Evolutionary conservation across 2,329 filamentous ascomycete species (phyloP).

Genomic region (Ilyonectria destructans): DNA sequence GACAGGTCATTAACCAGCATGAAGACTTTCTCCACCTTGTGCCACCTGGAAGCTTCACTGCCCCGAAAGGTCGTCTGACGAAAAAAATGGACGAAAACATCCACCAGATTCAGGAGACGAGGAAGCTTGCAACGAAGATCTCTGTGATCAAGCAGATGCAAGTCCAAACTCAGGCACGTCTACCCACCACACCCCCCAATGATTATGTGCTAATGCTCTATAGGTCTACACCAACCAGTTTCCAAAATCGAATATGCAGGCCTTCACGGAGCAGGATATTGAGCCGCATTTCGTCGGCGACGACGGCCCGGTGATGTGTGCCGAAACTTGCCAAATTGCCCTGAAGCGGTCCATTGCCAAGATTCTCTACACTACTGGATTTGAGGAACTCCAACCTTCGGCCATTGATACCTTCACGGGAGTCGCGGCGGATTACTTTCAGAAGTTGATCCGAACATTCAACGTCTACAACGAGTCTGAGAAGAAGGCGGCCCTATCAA

Average conservation of each 20-base stretch:
- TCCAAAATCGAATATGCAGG: constrained; percentile 93
- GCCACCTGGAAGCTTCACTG: constrained; percentile 81
- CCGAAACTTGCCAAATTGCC: constrained; percentile 85
- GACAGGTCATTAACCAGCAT: constrained; percentile 88
- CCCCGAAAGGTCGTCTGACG: constrained; percentile 81
- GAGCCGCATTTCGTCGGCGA: constrained; percentile 92
- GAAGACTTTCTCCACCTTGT: constrained; percentile 88
- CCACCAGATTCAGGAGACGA: constrained; percentile 94
- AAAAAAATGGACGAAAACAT: constrained; percentile 92
- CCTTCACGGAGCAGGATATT: constrained; percentile 89
- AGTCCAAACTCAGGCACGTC: constrained; percentile 88
- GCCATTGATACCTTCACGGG: constrained; percentile 93
- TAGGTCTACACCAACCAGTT: constrained; percentile 98
- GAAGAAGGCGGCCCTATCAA: constrained; percentile 73
- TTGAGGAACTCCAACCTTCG: constrained; percentile 96
- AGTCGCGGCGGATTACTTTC: constrained; percentile 90
- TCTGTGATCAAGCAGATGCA: constrained; percentile 99
- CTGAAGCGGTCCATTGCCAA: constrained; percentile 94
- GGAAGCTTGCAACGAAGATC: constrained; percentile 96
- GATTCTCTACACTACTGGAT: constrained; percentile 95
- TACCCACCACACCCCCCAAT: neutral
- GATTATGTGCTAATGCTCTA: constrained; percentile 28
- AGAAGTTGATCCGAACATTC: constrained; percentile 85
- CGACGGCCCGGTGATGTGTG: constrained; percentile 89
- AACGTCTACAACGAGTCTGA: constrained; percentile 89